Conservation (phyloP, 2,329 filamentous ascomycete species). For the Simplicillium sp. region DNA sequence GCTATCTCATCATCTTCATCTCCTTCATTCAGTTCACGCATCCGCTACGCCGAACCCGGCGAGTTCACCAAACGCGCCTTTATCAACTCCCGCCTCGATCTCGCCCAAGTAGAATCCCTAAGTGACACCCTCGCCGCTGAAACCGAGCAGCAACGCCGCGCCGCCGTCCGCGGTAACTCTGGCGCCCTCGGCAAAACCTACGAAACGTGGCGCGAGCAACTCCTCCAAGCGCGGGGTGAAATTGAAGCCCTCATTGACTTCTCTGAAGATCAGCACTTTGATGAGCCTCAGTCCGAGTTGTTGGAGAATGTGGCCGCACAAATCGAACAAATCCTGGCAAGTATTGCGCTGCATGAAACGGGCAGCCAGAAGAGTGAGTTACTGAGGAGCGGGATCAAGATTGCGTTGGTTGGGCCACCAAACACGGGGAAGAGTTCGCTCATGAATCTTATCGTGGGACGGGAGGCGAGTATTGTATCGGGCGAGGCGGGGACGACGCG, state of each 20-base stretch:
- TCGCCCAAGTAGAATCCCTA: constrained; percentile 70
- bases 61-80: constrained; percentile 95
- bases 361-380: constrained; percentile 79
- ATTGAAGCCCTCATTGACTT: constrained; percentile 96
- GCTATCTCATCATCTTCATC: constrained; percentile 54
- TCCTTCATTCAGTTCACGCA: constrained; percentile 16
- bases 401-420: constrained; percentile 81
- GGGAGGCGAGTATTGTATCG: constrained; percentile 93
- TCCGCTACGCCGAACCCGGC: constrained; percentile 87
- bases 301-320: constrained; percentile 59
- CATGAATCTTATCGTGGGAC: constrained; percentile 79
- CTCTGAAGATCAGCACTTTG: constrained; percentile 93
- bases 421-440: constrained; percentile 94
- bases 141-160: constrained; percentile 86
- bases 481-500: constrained; percentile 86
- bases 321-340: constrained; percentile 48
- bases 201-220: constrained; percentile 67
- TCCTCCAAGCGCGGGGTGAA: constrained; percentile 78
- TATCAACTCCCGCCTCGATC: constrained; percentile 71
- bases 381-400: constrained; percentile 71
- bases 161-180: constrained; percentile 71
- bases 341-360: constrained; percentile 59
- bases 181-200: constrained; percentile 65
- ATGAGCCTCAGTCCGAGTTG: constrained; percentile 69
- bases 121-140: constrained; percentile 56